A percentile compares a stretch with the other conserved stretches of the same genome.
phyloP scores from a whole-genome alignment of 352 stramenopile species.

The Globisporangium paddicum region DNA sequence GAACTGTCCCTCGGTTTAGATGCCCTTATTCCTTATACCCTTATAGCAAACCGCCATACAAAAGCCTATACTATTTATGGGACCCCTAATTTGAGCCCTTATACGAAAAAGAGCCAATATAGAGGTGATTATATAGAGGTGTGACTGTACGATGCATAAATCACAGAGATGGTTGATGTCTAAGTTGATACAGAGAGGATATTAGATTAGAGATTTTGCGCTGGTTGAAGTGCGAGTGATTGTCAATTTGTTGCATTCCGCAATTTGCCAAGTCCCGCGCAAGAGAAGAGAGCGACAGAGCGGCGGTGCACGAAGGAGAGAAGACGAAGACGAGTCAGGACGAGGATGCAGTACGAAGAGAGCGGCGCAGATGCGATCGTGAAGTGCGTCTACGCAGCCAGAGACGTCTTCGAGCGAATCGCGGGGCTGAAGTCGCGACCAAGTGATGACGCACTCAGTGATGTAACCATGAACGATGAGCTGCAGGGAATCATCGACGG shows the following conservation, averaged over 20 bases:
- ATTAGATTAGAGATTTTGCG: no score
- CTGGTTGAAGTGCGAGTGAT: conserved; percentile 24
- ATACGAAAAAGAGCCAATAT: no score
- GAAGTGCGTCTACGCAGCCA: conserved; percentile 17
- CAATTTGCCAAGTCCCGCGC: background rate
- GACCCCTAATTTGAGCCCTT: no score
- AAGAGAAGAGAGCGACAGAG: background rate
- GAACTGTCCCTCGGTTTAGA: no score
- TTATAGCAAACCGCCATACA: no score
- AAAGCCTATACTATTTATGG: no score
- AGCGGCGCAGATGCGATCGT: conserved; percentile 10
- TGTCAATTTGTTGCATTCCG: conserved; percentile 9
- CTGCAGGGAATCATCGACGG: conserved; percentile 9
- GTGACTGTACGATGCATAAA: no score
- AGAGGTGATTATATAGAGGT: no score
- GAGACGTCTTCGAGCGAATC: conserved; percentile 13
- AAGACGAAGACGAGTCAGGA: conserved; percentile 7
- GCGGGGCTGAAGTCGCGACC: background rate
- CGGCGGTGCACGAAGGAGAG: background rate
- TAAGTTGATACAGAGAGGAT: no score
- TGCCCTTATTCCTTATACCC: no score
- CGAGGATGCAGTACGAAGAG: background rate
- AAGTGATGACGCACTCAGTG: background rate
- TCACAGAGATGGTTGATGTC: no score
- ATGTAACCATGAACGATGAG: conserved; percentile 3